Evolutionary conservation across 805 yeast genomes (phyloP), one percentile per base, ranked within the genome.

Genomic region (Saturnispora zaruensis): DNA sequence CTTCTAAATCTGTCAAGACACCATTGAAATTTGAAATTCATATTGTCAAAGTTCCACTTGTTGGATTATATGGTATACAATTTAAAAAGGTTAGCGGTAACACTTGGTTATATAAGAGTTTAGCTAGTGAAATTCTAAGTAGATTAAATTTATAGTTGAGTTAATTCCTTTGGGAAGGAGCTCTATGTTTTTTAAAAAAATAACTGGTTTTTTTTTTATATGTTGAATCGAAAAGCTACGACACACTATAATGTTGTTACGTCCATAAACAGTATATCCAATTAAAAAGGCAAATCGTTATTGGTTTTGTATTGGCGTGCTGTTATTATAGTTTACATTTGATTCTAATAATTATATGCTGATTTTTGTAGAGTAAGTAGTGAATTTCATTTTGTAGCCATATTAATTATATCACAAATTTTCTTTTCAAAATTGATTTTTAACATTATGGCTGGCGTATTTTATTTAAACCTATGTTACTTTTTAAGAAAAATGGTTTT

Each of bases 21-120:
- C 95, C 96, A 18, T 74, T 91, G 60, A 81, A 84, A 60, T 90
- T 90, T 66, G 97, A 91, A 63, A 86, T 91, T 54, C 89, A 86
- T 64, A 81, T 90, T 55, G 97, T 90, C 38, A 89, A 89, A 64
- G 95, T 90, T 44, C 96, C 96, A 43, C 75, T 90, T 56, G 85
- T 90, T 49, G 88, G 95, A 4, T 72, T 91, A 52, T 89, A 85
- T 56, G 98, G 98, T 66, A 90, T 90, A 44, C 97, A 91, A 65
- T 89, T 90, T 72, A 91, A 91, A 74, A 90, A 90, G 64, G 76
- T 90, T 28, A 76, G 86, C 51, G 98, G 98, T 60, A 89, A 91
- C 64, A 87, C 96, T 1, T 90, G 97, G 97, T 79, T 84, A 69
- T 90, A 90, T 69, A 90, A 91, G 71, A 82, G 89, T 8, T 72